Conservation (phyloP, 2,329 filamentous ascomycete genomes). For the Penicillium freii region DNA sequence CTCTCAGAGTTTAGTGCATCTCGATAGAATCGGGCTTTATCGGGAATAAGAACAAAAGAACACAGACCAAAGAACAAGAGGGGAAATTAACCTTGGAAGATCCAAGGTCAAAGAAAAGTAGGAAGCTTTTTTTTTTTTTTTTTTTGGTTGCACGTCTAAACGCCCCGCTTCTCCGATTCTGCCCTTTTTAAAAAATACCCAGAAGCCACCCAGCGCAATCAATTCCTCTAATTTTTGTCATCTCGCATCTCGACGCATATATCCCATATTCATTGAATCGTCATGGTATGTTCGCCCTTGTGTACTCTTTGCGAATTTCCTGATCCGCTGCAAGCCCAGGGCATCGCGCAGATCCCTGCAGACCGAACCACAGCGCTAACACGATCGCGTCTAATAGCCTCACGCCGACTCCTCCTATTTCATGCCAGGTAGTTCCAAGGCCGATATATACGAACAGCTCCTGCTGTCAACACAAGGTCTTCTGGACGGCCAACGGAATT, state of each 20-base stretch:
- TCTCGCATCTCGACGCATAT: neutral
- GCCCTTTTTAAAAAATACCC: neutral
- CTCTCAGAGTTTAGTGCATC: neutral
- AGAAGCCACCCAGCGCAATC: neutral
- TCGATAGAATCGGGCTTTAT: neutral
- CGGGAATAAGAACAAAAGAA: neutral
- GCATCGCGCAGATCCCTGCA: neutral
- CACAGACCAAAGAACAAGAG: neutral
- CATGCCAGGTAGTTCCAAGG: constrained; percentile 37
- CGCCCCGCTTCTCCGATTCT: constrained; percentile 2
- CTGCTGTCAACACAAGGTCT: constrained; percentile 41
- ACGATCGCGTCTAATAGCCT: constrained; percentile 32
- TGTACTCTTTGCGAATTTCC: neutral
- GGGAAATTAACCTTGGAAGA: neutral
- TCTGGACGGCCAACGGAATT: constrained; percentile 46
- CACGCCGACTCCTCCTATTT: constrained; percentile 51
- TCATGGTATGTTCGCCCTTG: constrained; percentile 1
- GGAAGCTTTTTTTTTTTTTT: no score
- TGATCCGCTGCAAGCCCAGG: neutral
- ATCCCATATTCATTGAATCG: neutral
- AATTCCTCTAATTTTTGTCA: neutral
- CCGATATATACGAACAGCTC: constrained; percentile 44
- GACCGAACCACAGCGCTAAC: constrained; percentile 1
- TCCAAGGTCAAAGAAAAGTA: neutral
- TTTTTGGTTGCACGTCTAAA: neutral